Percentiles rank a stretch among this genome's conserved stretches.
phyloP scores from a whole-genome alignment of 176 grass and related monocot species.

The Lolium rigidum region DNA sequence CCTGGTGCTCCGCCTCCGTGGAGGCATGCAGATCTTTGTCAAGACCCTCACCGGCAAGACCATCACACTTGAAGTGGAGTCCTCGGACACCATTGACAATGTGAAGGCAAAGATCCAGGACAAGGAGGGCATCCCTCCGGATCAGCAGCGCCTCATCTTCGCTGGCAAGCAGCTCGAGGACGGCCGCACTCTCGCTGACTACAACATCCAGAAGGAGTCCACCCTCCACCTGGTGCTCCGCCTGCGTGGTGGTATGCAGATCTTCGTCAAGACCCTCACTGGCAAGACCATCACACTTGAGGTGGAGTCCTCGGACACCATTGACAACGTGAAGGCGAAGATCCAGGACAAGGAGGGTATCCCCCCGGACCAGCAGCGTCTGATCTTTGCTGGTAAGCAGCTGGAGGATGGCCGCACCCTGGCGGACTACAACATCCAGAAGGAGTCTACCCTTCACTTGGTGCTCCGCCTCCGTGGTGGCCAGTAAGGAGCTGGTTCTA shows the following conservation, averaged over 20 bases:
- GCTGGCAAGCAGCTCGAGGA: neutral
- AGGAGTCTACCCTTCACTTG: too few relatives aligned
- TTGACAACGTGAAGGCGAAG: too few relatives aligned
- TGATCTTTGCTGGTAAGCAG: too few relatives aligned
- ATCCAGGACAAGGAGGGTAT: too few relatives aligned
- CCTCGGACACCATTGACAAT: conserved; percentile 49
- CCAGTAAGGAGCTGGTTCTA: neutral
- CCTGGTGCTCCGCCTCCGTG: conserved; percentile 60
- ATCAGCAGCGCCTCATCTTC: conserved; percentile 46
- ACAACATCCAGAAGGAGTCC: conserved; percentile 29
- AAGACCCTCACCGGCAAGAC: conserved; percentile 70
- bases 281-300: conserved; percentile 89
- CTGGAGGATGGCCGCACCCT: too few relatives aligned
- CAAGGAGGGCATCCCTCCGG: conserved; percentile 65
- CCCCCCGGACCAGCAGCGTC: too few relatives aligned
- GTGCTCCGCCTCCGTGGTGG: neutral
- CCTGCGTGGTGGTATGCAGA: conserved; percentile 67
- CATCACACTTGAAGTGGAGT: conserved; percentile 60
- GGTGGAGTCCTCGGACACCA: conserved; percentile 45
- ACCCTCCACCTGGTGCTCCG: conserved; percentile 23
- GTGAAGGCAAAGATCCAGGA: conserved; percentile 81
- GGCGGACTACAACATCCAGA: too few relatives aligned
- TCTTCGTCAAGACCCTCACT: conserved; percentile 77
- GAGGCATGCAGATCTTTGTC: conserved; percentile 69
- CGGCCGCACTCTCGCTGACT: neutral